A percentile compares a stretch with the other conserved stretches of the same genome.
Evolutionary conservation across 1,139 yeast species (phyloP).

Genomic region (Yamadazyma songkhlaensis): DNA sequence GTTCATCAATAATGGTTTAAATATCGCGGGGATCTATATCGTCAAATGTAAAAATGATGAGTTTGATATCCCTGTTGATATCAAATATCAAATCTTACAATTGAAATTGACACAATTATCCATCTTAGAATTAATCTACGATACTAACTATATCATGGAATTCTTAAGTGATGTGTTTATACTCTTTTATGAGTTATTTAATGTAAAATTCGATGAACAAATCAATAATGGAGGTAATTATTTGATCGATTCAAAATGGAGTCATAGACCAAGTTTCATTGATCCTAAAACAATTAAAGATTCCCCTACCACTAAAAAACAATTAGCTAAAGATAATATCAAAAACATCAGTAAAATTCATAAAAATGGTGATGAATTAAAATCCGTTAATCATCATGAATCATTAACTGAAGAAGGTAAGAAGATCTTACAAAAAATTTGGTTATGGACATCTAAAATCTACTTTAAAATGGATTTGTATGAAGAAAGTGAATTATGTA

Average conservation of each 20-base stretch:
- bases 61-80: constrained; percentile 27
- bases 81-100: constrained; percentile 60
- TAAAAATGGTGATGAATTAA: constrained; percentile 6
- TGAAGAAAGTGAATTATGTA: constrained; percentile 69
- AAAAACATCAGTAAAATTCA: constrained; percentile 18
- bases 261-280: constrained; percentile 47
- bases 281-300: constrained; percentile 26
- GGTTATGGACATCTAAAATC: constrained; percentile 73
- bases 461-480: constrained; percentile 56
- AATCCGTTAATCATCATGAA: constrained; percentile 3
- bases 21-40: constrained; percentile 41
- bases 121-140: constrained; percentile 61
- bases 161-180: constrained; percentile 64
- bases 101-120: constrained; percentile 76
- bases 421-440: constrained; percentile 54
- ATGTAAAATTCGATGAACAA: constrained; percentile 22
- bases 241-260: constrained; percentile 30
- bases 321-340: constrained; percentile 19
- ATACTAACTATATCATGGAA: constrained; percentile 61
- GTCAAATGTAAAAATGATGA: constrained; percentile 29
- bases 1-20: constrained; percentile 41
- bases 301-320: constrained; percentile 12
- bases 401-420: constrained; percentile 14
- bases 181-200: constrained; percentile 55
- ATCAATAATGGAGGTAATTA: constrained; percentile 8